Percentiles rank a stretch among this genome's conserved stretches.
phyloP scores from a whole-genome alignment of 176 grass and related monocot species.

The Zoysia pacifica region DNA sequence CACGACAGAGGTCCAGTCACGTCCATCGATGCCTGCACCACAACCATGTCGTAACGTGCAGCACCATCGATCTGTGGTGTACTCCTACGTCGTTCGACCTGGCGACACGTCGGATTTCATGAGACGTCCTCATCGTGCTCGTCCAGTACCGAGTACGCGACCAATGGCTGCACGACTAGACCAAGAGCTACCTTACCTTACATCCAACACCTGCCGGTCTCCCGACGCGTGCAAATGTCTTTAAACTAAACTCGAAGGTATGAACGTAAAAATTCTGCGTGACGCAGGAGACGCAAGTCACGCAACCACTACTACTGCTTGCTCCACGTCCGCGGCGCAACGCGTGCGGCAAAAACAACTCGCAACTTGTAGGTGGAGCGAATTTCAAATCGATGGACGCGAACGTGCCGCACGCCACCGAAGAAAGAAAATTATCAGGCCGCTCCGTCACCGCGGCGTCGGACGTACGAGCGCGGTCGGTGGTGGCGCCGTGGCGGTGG shows the following conservation, averaged over 20 bases:
- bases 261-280: not conserved
- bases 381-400: not conserved
- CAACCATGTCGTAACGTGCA: conserved; percentile 1
- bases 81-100: not conserved
- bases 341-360: not conserved
- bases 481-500: too few relatives aligned
- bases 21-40: conserved; percentile 2
- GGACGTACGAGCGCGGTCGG: not conserved
- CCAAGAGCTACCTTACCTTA: too few relatives aligned
- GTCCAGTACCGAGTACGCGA: not conserved
- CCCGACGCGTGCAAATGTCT: not conserved
- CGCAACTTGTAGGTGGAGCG: not conserved
- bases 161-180: not conserved
- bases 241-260: not conserved
- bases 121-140: not conserved
- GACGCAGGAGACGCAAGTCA: not conserved
- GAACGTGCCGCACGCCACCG: not conserved
- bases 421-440: not conserved
- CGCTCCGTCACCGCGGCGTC: not conserved
- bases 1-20: conserved; percentile 17
- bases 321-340: not conserved
- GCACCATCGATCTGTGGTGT: not conserved
- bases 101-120: conserved; percentile 11
- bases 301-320: not conserved
- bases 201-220: too few relatives aligned